Evolutionary conservation across 1,284 basidiomycete species (phyloP).

Genomic region (Tetrapyrgos nigripes): DNA sequence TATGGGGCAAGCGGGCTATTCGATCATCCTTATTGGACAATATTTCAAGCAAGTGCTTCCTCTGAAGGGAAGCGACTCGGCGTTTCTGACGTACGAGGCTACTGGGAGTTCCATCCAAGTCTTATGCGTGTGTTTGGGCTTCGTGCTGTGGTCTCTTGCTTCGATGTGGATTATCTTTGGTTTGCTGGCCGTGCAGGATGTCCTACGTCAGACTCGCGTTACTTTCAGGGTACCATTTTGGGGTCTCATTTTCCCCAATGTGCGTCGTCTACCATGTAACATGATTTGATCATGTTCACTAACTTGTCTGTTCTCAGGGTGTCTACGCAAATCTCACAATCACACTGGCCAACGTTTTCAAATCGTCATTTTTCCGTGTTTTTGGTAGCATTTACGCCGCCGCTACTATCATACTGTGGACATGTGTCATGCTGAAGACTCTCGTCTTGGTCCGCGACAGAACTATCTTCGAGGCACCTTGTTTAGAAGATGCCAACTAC

Average conservation of each 20-base stretch:
- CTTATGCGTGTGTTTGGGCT: conserved; percentile 51
- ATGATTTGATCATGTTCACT: background rate
- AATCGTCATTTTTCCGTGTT: conserved; percentile 58
- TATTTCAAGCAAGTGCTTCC: conserved; percentile 46
- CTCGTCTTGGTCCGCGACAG: conserved; percentile 43
- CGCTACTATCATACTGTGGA: conserved; percentile 62
- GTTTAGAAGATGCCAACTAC: conserved; percentile 34
- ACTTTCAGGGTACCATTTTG: conserved; percentile 59
- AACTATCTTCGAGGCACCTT: conserved; percentile 52
- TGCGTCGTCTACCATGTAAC: conserved; percentile 34
- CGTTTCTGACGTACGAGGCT: conserved; percentile 29
- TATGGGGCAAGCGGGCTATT: conserved; percentile 65
- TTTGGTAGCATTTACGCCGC: conserved; percentile 61
- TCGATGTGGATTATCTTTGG: conserved; percentile 61
- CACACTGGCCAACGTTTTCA: conserved; percentile 54
- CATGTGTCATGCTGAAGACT: conserved; percentile 54
- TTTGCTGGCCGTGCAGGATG: conserved; percentile 48
- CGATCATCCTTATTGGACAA: conserved; percentile 51
- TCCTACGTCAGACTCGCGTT: conserved; percentile 43
- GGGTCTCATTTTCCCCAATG: conserved; percentile 69
- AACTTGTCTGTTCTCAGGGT: conserved; percentile 44
- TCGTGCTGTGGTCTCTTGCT: conserved; percentile 60
- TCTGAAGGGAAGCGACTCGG: conserved; percentile 25
- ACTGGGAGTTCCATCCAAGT: conserved; percentile 49
- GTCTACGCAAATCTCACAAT: conserved; percentile 73